These are phyloP conservation scores for Neopestalotiopsis rosae DNA, from an alignment of 2,329 filamentous ascomycete genomes.

Conservation along the genomic window DNA sequence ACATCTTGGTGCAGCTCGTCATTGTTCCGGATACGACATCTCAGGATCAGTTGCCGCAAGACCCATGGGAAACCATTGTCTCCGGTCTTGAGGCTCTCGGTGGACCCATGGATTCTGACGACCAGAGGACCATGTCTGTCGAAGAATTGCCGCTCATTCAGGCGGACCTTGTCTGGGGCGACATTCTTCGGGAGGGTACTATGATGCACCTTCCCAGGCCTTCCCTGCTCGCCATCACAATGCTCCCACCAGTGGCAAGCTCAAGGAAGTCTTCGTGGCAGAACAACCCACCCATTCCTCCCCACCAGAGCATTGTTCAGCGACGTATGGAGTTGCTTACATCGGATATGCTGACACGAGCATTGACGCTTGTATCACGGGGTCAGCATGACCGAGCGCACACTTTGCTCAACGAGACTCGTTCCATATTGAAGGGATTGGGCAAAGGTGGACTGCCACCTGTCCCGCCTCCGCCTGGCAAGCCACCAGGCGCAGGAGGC, in stretches of 20 bases:
- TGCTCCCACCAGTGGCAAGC: constrained; percentile 74
- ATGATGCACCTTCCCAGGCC: constrained; percentile 86
- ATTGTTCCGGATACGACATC: constrained; percentile 85
- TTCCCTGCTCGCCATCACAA: constrained; percentile 91
- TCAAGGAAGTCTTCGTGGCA: constrained; percentile 70
- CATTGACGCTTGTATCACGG: constrained; percentile 86
- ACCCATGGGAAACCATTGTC: constrained; percentile 96
- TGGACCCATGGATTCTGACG: constrained; percentile 84
- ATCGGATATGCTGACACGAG: constrained; percentile 95
- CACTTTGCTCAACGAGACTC: constrained; percentile 89
- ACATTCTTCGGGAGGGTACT: constrained; percentile 88
- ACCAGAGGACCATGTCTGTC: constrained; percentile 81
- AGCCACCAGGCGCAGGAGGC: constrained; percentile 46
- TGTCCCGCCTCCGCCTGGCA: constrained; percentile 51
- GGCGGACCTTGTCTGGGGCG: constrained; percentile 91
- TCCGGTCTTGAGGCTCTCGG: constrained; percentile 93
- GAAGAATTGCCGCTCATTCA: constrained; percentile 96
- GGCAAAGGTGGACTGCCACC: constrained; percentile 94
- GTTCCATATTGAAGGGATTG: constrained; percentile 92
- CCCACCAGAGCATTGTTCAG: constrained; percentile 93
- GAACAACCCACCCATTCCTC: constrained; percentile 82
- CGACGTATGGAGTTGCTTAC: constrained; percentile 96
- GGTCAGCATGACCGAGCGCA: constrained; percentile 94
- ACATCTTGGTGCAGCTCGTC: constrained; percentile 91
- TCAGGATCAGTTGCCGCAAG: constrained; percentile 86